Conservation (phyloP, 2,329 filamentous ascomycete genomes). For the Microcyclospora pomicola region DNA sequence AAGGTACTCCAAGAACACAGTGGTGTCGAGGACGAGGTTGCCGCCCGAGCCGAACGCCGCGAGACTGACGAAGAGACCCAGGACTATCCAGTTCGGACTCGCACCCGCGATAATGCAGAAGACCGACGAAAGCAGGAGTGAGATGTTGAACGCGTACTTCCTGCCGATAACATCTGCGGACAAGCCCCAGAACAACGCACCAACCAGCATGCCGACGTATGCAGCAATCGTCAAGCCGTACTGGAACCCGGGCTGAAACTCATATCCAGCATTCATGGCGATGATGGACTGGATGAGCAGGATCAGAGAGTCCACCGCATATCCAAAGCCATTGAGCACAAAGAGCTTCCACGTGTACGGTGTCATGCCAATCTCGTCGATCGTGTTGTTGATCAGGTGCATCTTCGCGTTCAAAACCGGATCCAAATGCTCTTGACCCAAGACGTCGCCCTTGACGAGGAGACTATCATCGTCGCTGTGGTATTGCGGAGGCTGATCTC, state of each 20-base stretch:
- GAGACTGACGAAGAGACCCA: constrained; percentile 50
- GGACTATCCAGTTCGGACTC: constrained; percentile 50
- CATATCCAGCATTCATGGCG: constrained; percentile 41
- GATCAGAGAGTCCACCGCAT: constrained; percentile 44
- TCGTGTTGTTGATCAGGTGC: constrained; percentile 53
- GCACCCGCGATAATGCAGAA: constrained; percentile 53
- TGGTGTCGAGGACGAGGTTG: constrained; percentile 50
- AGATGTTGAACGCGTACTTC: constrained; percentile 54
- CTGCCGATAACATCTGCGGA: constrained; percentile 55
- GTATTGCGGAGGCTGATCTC: too few species aligned
- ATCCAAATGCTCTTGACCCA: constrained; percentile 45
- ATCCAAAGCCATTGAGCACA: constrained; percentile 48
- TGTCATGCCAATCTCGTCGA: constrained; percentile 42
- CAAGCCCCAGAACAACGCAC: constrained; percentile 56
- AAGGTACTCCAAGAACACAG: constrained; percentile 44
- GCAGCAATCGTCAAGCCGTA: constrained; percentile 44
- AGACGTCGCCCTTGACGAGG: constrained; percentile 36
- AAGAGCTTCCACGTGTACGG: constrained; percentile 45
- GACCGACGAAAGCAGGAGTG: constrained; percentile 47
- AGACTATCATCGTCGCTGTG: constrained; percentile 9
- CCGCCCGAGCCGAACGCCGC: constrained; percentile 51
- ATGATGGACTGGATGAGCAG: constrained; percentile 51
- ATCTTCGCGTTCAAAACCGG: constrained; percentile 52
- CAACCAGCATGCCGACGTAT: constrained; percentile 41
- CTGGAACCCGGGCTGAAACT: constrained; percentile 43